phyloP scores from a whole-genome alignment of 176 grass and related monocot genomes.

The Eleusine coracana region DNA sequence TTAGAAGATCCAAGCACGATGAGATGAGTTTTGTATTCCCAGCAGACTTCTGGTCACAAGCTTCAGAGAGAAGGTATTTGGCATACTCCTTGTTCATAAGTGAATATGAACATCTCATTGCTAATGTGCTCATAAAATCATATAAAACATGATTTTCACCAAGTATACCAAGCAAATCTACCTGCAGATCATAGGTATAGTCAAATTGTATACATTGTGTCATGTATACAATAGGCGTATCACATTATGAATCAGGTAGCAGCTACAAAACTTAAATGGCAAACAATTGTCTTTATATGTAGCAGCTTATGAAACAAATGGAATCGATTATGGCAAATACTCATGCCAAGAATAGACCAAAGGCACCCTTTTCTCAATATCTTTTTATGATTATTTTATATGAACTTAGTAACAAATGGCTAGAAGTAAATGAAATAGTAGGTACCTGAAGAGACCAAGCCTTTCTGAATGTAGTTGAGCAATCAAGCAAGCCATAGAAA shows the following conservation, averaged over 20 bases:
- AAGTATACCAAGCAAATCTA: conserved; percentile 80
- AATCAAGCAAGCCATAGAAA: conserved; percentile 73
- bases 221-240: too few relatives aligned
- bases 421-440: conserved; percentile 32
- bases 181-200: conserved; percentile 61
- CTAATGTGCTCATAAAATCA: conserved; percentile 74
- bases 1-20: conserved; percentile 94
- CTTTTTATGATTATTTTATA: background rate
- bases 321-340: background rate
- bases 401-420: conserved; percentile 19
- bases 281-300: too few relatives aligned
- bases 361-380: conserved; percentile 8
- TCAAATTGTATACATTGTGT: too few relatives aligned
- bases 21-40: conserved; percentile 71
- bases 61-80: conserved; percentile 79
- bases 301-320: too few relatives aligned
- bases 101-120: conserved; percentile 89
- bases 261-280: too few relatives aligned
- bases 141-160: conserved; percentile 82
- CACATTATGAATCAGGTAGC: too few relatives aligned
- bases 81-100: conserved; percentile 92
- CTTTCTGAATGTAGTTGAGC: conserved; percentile 58
- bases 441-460: conserved; percentile 82
- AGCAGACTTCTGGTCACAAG: conserved; percentile 63
- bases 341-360: background rate